Evolutionary conservation across 306 rosid genomes (phyloP).

Genomic region (Oxytropis ochrocephala): DNA sequence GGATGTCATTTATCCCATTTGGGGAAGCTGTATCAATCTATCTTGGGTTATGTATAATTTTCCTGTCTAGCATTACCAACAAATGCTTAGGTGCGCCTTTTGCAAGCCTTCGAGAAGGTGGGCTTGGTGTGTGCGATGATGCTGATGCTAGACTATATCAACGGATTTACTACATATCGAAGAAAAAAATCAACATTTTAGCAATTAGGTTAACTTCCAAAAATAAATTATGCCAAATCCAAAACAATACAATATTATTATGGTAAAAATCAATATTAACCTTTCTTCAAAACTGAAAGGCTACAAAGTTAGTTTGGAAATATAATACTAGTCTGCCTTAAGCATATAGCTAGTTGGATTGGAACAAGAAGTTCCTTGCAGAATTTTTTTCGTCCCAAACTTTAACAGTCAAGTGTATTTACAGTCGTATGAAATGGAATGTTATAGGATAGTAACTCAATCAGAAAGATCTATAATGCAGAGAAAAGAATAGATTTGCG

Average conservation of each 20-base stretch:
- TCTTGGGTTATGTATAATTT: no score
- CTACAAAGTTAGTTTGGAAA: neutral
- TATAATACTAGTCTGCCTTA: neutral
- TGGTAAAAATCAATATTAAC: neutral
- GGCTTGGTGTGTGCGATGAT: no score
- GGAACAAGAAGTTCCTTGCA: neutral
- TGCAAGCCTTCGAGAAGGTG: no score
- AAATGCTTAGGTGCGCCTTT: no score
- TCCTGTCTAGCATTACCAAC: no score
- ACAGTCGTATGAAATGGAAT: neutral
- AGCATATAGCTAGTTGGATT: neutral
- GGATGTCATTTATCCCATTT: no score
- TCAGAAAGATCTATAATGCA: conserved; percentile 10
- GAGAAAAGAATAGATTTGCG: neutral
- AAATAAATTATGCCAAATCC: neutral
- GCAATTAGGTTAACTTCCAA: neutral
- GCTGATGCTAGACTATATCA: no score
- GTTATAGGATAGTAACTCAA: neutral
- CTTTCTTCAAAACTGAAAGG: neutral
- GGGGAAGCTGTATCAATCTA: no score
- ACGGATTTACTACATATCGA: no score
- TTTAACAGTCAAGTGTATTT: neutral
- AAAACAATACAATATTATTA: neutral
- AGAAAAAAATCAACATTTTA: neutral
- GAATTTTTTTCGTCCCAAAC: neutral